A percentile compares a stretch with the other conserved stretches of the same genome.
These are phyloP conservation scores for Ascosphaera acerosa DNA, from an alignment of 2,329 filamentous ascomycete species.

Conservation along the genomic window DNA sequence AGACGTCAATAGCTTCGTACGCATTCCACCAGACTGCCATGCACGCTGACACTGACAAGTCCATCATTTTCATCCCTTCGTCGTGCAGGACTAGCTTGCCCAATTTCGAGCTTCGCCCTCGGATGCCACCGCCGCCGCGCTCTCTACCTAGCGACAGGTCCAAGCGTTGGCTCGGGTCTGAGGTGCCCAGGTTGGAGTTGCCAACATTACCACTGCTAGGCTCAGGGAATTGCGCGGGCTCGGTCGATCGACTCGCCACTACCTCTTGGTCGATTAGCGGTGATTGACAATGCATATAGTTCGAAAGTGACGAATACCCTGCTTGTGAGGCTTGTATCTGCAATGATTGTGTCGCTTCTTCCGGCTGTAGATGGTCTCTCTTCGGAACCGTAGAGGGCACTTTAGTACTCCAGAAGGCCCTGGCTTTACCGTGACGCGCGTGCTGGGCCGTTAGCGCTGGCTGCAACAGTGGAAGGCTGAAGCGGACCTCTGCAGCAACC, in stretches of 20 bases:
- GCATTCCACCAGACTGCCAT: conserved; percentile 84
- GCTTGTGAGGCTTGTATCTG: no score
- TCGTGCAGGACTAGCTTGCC: conserved; percentile 79
- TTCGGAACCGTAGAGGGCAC: no score
- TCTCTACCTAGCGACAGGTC: conserved; percentile 60
- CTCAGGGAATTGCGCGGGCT: background rate
- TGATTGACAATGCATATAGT: no score
- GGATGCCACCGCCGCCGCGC: conserved; percentile 60
- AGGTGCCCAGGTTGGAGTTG: conserved; percentile 7
- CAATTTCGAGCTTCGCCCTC: conserved; percentile 70
- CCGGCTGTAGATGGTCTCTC: no score
- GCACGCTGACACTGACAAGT: conserved; percentile 74
- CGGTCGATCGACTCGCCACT: no score
- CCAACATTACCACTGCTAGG: conserved; percentile 8
- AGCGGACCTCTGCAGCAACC: conserved; percentile 44
- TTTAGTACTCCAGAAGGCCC: background rate
- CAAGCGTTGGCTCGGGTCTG: conserved; percentile 19
- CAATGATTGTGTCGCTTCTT: no score
- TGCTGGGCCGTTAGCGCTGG: background rate
- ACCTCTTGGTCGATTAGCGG: no score
- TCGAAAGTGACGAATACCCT: no score
- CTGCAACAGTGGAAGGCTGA: conserved; percentile 43
- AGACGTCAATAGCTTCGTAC: conserved; percentile 24
- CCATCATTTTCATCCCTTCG: conserved; percentile 86
- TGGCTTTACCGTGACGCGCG: background rate